Conservation (phyloP, 768 basidiomycete genomes). For the Antrodiella citrinella region DNA sequence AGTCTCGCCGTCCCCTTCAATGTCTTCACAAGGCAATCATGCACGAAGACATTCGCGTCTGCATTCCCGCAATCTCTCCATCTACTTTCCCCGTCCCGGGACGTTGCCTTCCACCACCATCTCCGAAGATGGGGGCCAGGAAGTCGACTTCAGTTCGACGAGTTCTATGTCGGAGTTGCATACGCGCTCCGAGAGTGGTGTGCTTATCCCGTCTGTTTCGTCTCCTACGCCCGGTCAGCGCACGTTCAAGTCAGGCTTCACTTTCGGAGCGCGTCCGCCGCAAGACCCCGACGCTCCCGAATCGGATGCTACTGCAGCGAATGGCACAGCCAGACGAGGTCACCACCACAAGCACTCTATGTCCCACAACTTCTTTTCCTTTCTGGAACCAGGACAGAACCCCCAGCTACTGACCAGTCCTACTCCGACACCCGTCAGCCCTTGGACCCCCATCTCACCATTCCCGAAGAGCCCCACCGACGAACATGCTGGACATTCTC, state of each 20-base stretch:
- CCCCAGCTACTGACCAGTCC: conserved; percentile 46
- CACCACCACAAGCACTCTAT: conserved; percentile 93
- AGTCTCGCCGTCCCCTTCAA: conserved; percentile 10
- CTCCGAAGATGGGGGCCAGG: conserved; percentile 58
- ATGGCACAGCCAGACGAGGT: conserved; percentile 34
- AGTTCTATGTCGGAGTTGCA: not conserved
- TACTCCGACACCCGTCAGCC: conserved; percentile 53
- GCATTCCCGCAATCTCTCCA: conserved; percentile 85
- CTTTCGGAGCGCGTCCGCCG: conserved; percentile 52
- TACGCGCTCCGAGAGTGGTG: conserved; percentile 24
- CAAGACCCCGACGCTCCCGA: conserved; percentile 8
- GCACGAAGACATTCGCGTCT: conserved; percentile 54
- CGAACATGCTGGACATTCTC: conserved; percentile 1
- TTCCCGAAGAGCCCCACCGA: conserved; percentile 14
- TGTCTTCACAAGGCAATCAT: conserved; percentile 21
- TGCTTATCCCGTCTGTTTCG: conserved; percentile 39
- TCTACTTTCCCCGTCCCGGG: conserved; percentile 85
- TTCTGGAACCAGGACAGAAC: conserved; percentile 67
- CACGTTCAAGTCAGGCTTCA: conserved; percentile 49
- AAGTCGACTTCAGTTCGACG: conserved; percentile 20
- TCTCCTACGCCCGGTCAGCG: conserved; percentile 25
- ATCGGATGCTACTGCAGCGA: not conserved
- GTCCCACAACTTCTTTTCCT: conserved; percentile 93
- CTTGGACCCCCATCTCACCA: conserved; percentile 57
- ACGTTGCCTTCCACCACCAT: conserved; percentile 51